A percentile compares a stretch with the other conserved stretches of the same genome.
These are phyloP conservation scores for Mucor lusitanicus DNA, from an alignment of 371 early-diverging fungal genomes.

Conservation along the genomic window DNA sequence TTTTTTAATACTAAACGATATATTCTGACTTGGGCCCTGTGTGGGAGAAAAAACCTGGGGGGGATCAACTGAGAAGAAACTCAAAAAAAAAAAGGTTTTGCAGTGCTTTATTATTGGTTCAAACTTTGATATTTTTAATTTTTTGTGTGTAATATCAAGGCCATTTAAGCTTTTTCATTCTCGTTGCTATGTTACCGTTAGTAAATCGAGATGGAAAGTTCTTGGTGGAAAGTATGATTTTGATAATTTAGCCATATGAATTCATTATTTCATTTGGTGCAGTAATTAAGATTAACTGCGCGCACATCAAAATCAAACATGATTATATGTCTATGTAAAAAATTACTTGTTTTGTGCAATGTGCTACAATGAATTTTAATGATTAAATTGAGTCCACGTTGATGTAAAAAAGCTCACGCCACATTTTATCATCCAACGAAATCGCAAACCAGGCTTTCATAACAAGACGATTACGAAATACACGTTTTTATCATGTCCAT, in stretches of 20 bases:
- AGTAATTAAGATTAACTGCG: not conserved
- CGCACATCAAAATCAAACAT: not conserved
- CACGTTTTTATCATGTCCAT: not conserved
- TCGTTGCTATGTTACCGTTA: not conserved
- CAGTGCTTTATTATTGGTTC: not conserved
- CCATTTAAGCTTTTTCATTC: not conserved
- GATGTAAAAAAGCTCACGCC: conserved; percentile 32
- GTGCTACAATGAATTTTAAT: conserved; percentile 1
- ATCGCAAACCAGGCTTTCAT: not conserved
- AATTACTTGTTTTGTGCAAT: conserved; percentile 5
- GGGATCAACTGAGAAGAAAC: not conserved
- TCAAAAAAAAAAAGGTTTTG: not conserved
- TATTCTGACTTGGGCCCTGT: not conserved
- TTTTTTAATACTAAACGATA: not conserved
- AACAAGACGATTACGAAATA: conserved; percentile 1
- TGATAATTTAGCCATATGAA: not conserved
- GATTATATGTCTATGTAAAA: conserved; percentile 1
- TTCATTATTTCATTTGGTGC: not conserved
- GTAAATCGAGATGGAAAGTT: not conserved
- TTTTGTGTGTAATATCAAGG: not conserved
- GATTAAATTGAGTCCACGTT: conserved; percentile 13
- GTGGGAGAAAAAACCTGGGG: not conserved
- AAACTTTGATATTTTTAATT: not conserved
- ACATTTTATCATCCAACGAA: conserved; percentile 29
- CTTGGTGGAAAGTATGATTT: not conserved